Evolutionary conservation across 306 rosid species (phyloP), one percentile per base, ranked within the genome.

Genomic region (Castanea mollissima): DNA sequence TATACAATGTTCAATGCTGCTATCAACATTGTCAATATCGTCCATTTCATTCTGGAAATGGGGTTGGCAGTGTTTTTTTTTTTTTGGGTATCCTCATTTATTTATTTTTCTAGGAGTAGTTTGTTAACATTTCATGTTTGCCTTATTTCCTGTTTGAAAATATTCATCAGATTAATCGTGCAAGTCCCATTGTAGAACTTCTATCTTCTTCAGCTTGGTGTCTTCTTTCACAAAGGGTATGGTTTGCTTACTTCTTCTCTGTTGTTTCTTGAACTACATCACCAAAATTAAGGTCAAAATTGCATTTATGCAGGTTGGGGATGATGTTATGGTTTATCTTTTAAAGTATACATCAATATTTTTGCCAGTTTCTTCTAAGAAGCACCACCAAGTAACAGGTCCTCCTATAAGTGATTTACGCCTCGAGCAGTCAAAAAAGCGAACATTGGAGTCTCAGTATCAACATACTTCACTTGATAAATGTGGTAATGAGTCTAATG

Each of bases 331-430:
- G 97, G 75, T 80, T 52, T 88, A 88, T 71, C 82, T 91, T 54
- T 84, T 89, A 51, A 86, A 76, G 75, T 51, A 86, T 74, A 79
- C 87, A 25, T 91, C 84, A 6, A 89, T 94, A 74, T 94, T 94
- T 88, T 74, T 92, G 89, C 90, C 91, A 57, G 71, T 76, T 59
- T 69, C 79, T 72, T 80, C 14, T 52, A 88, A 83, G 82, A 86
- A 79, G 32, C 86, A 90, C 79, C 88, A 74, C 64, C 98, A 94
- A 86, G 90, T 94, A 83, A 85, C 88, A 58, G 98, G 98, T 74
- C 81, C 76, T 56, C 85, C 93, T n/a, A 81, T 88, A 64, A 88
- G 65, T 69, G 5, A 46, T 55, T 64, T 83, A 49, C 88, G 91
- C 88, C 73, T 59, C 35, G 75, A 87, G 74, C 73, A 13, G 80